These are phyloP conservation scores for Ambispora gerdemannii DNA, from an alignment of 192 early-diverging fungal species.

Conservation along the genomic window DNA sequence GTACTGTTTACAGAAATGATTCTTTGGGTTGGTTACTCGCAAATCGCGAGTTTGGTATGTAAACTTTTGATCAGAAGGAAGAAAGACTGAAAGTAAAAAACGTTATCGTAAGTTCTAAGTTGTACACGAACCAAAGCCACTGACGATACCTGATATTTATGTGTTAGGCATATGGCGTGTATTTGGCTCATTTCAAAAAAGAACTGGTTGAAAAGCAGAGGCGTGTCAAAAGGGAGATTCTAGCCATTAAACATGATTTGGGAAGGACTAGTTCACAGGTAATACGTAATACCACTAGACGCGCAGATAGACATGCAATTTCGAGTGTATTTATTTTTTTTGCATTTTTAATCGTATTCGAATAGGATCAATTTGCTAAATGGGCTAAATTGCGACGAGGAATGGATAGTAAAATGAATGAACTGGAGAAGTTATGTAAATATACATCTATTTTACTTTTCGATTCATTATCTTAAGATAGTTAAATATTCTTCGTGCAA, in stretches of 20 bases:
- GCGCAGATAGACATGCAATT: too few relatives aligned
- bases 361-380: slow-evolving; percentile 86
- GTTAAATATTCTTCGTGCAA: neutral
- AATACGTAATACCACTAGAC: too few relatives aligned
- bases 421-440: slow-evolving; percentile 66
- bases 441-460: neutral
- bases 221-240: slow-evolving; percentile 58
- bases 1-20: slow-evolving; percentile 61
- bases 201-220: slow-evolving; percentile 54
- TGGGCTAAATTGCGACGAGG: slow-evolving; percentile 87
- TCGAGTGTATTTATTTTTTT: neutral
- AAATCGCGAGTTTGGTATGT: slow-evolving; percentile 49
- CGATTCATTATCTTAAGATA: neutral
- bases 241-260: slow-evolving; percentile 63
- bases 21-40: slow-evolving; percentile 51
- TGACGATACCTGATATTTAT: neutral
- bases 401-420: slow-evolving; percentile 68
- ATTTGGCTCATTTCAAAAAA: slow-evolving; percentile 53
- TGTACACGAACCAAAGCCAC: too few relatives aligned
- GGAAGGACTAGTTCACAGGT: slow-evolving; percentile 67
- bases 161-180: slow-evolving; percentile 49
- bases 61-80: neutral
- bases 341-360: neutral
- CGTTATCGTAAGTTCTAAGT: too few relatives aligned
- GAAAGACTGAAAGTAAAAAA: too few relatives aligned